phyloP scores from a whole-genome alignment of 192 early-diverging fungal genomes.

The Gonapodya prolifera region DNA sequence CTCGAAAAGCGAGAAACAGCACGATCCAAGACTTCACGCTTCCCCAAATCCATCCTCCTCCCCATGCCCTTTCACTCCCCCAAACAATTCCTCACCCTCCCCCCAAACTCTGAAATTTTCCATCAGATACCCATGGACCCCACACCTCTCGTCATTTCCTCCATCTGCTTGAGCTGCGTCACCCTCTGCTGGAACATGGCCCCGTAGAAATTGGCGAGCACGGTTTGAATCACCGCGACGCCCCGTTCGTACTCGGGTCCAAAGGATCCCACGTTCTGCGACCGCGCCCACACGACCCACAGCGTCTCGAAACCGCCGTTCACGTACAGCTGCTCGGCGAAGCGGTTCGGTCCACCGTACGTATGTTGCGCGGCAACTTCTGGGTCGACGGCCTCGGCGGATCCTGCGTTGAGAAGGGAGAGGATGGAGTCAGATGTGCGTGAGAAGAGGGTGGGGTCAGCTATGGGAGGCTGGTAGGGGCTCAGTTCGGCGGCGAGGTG shows the following conservation, averaged over 20 bases:
- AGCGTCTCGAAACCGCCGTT: not conserved
- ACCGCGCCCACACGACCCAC: not conserved
- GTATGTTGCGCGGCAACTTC: not conserved
- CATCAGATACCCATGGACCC: not conserved
- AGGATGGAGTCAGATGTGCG: not conserved
- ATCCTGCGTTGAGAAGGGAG: not conserved
- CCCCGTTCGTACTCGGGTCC: not conserved
- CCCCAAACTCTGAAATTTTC: not conserved
- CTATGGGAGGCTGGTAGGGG: not conserved
- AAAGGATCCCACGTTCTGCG: not conserved
- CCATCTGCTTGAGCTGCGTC: not conserved
- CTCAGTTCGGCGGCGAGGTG: not conserved
- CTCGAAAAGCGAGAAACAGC: too few species aligned
- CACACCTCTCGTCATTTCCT: not conserved
- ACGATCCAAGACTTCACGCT: too few species aligned
- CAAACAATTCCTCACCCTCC: too few species aligned
- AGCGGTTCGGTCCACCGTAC: not conserved
- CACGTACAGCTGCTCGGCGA: not conserved
- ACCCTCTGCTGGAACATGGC: not conserved
- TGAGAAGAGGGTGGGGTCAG: not conserved
- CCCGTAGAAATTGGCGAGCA: not conserved
- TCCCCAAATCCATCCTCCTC: not conserved
- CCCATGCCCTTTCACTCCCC: not conserved
- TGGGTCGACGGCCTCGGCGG: not conserved
- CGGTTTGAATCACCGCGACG: not conserved